phyloP scores from a whole-genome alignment of 2,329 filamentous ascomycete genomes.

The Colletotrichum salicis region DNA sequence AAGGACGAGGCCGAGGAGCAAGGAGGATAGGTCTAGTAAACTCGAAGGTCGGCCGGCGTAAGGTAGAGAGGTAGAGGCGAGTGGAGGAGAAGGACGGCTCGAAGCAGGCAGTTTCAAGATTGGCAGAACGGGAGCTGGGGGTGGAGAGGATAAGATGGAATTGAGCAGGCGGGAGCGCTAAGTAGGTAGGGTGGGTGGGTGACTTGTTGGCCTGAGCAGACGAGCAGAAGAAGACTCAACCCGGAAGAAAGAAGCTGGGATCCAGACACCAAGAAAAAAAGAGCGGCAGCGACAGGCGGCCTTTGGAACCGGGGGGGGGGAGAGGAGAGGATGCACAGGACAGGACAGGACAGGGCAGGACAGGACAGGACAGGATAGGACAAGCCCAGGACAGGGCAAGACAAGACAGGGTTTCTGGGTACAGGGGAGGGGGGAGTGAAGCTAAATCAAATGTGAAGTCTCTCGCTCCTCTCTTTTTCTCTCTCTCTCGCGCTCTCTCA shows the following conservation, averaged over 20 bases:
- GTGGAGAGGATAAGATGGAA: conserved; percentile 37
- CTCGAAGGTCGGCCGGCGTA: conserved; percentile 12
- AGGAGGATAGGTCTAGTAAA: conserved; percentile 26
- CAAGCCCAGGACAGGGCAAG: conserved; percentile 6
- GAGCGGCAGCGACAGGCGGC: conserved; percentile 15
- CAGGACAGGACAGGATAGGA: background rate
- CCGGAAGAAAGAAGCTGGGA: background rate
- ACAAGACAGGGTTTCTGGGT: conserved; percentile 26
- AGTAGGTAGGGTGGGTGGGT: conserved; percentile 4
- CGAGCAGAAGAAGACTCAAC: background rate
- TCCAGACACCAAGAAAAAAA: background rate
- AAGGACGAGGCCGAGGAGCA: conserved; percentile 24
- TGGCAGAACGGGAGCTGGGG: conserved; percentile 33
- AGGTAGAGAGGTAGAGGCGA: conserved; percentile 16
- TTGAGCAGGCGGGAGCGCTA: conserved; percentile 32
- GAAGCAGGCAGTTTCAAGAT: conserved; percentile 30
- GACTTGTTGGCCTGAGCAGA: conserved; percentile 30
- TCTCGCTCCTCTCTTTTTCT: background rate
- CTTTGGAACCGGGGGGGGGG: conserved; percentile 18
- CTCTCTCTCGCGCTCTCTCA: background rate
- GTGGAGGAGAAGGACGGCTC: conserved; percentile 20
- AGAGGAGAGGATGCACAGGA: background rate
- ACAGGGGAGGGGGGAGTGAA: conserved; percentile 19
- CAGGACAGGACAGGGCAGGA: conserved; percentile 1
- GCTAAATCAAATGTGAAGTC: background rate